phyloP scores from a whole-genome alignment of 345 rosid genomes.

The Psidium guajava region DNA sequence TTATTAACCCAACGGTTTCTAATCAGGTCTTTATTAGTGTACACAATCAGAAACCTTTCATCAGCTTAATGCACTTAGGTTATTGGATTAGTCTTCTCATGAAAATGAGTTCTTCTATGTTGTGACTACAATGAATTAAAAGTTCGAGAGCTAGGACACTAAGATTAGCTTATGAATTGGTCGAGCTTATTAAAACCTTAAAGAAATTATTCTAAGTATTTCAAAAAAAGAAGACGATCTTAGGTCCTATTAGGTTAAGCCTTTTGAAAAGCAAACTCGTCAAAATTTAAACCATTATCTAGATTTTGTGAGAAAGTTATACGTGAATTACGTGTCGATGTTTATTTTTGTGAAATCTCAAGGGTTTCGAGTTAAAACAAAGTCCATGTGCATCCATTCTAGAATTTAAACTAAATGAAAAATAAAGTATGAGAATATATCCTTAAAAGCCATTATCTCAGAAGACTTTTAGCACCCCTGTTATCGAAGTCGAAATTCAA shows the following conservation, averaged over 20 bases:
- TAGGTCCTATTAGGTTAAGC: background rate
- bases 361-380: background rate
- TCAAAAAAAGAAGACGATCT: background rate
- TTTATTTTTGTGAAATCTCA: background rate
- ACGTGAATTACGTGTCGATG: background rate
- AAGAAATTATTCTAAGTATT: background rate
- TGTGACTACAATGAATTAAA: background rate
- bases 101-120: background rate
- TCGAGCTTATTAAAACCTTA: background rate
- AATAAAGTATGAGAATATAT: background rate
- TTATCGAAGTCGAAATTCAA: background rate
- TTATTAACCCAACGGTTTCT: background rate
- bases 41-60: background rate
- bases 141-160: background rate
- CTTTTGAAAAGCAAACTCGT: background rate
- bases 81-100: background rate
- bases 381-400: fast-evolving
- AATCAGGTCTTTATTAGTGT: too few species aligned
- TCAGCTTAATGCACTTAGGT: background rate
- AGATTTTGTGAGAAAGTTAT: background rate
- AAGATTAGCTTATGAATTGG: background rate
- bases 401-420: background rate
- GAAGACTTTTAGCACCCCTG: too few species aligned
- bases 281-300: background rate
- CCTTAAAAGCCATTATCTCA: background rate